A percentile compares a stretch with the other conserved stretches of the same genome.
These are phyloP conservation scores for Hypomyces rosellus DNA, from an alignment of 2,329 filamentous ascomycete genomes.

Conservation along the genomic window DNA sequence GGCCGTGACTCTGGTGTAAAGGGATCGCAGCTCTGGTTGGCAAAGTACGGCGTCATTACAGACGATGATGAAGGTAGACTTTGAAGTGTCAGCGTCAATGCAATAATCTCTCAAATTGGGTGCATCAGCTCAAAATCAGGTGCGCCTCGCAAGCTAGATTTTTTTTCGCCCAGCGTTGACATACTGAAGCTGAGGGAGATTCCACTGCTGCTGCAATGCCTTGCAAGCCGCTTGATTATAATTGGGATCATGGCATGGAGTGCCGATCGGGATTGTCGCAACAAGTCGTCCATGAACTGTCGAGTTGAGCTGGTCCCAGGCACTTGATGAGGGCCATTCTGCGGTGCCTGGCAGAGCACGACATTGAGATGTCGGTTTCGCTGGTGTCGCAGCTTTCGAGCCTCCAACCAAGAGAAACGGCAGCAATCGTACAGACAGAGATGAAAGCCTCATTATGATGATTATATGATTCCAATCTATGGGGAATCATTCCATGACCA, in stretches of 20 bases:
- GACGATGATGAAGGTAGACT: slow-evolving; percentile 13
- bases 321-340: slow-evolving; percentile 38
- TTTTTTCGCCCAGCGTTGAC: slow-evolving; percentile 10
- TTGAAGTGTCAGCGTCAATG: neutral
- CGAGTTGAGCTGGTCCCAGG: slow-evolving; percentile 44
- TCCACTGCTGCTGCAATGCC: slow-evolving; percentile 38
- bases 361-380: too few relatives aligned
- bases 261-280: slow-evolving; percentile 43
- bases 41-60: slow-evolving; percentile 28
- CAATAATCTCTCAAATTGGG: neutral
- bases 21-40: slow-evolving; percentile 29
- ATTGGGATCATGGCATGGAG: slow-evolving; percentile 42
- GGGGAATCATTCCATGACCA: too few relatives aligned
- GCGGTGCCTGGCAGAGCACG: too few relatives aligned
- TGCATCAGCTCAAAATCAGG: neutral
- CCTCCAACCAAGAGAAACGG: too few relatives aligned
- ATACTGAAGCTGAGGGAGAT: slow-evolving; percentile 38
- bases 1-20: slow-evolving; percentile 29
- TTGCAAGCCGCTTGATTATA: slow-evolving; percentile 42
- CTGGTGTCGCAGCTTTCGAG: too few relatives aligned
- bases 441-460: too few relatives aligned
- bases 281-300: slow-evolving; percentile 45
- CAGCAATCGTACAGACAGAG: too few relatives aligned
- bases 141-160: too few relatives aligned
- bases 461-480: too few relatives aligned